phyloP scores from a whole-genome alignment of 2,329 filamentous ascomycete genomes.

The Beauveria caledonica region DNA sequence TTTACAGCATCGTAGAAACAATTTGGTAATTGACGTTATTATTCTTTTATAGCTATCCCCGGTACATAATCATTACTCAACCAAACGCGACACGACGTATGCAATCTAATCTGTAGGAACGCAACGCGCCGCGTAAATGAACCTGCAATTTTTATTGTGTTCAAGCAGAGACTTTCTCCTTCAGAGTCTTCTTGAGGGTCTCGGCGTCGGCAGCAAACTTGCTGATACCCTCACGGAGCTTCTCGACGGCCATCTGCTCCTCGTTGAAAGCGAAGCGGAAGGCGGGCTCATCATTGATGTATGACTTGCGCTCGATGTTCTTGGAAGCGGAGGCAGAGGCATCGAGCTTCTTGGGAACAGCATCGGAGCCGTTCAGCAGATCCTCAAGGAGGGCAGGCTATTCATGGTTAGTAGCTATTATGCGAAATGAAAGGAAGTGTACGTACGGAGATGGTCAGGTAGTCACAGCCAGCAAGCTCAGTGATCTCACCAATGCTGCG shows the following conservation, averaged over 20 bases:
- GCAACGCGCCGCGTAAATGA: background rate
- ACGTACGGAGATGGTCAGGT: slow-evolving; percentile 91
- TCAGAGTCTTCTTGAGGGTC: slow-evolving; percentile 86
- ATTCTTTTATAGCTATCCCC: background rate
- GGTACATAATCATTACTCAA: slow-evolving; percentile 6
- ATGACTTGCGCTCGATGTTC: slow-evolving; percentile 78
- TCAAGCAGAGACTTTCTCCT: slow-evolving; percentile 64
- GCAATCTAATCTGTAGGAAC: slow-evolving; percentile 2
- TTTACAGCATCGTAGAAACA: background rate
- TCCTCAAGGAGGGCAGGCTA: slow-evolving; percentile 91
- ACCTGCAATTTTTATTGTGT: slow-evolving; percentile 8
- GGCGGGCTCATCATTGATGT: slow-evolving; percentile 77
- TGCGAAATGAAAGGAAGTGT: slow-evolving; percentile 14
- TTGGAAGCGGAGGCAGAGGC: slow-evolving; percentile 55
- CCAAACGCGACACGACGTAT: background rate
- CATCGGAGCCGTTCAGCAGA: slow-evolving; percentile 72
- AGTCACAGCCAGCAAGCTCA: slow-evolving; percentile 96
- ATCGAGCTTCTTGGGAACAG: slow-evolving; percentile 90
- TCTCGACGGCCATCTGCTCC: slow-evolving; percentile 98
- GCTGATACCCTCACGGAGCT: slow-evolving; percentile 98
- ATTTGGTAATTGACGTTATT: slow-evolving; percentile 2
- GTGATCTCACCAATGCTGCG: slow-evolving; percentile 94
- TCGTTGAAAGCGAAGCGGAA: slow-evolving; percentile 99
- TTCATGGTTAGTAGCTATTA: background rate
- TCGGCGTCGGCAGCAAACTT: slow-evolving; percentile 96